Evolutionary conservation across 495 filamentous ascomycete genomes (phyloP).

Genomic region (Neurospora africana): DNA sequence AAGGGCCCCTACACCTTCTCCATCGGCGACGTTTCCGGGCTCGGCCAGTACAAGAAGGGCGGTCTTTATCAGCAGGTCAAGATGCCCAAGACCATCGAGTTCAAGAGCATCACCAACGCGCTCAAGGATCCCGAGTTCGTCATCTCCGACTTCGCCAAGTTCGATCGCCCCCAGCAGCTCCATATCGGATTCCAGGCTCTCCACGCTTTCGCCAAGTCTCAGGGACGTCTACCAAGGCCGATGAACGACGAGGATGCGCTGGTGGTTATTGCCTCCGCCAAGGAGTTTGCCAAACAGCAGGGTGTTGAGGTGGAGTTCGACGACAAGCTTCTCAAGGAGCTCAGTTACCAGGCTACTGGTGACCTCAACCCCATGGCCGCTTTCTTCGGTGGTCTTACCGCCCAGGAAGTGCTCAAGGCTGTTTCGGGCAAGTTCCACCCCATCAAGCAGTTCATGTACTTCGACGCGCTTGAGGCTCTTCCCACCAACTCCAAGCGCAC

Average conservation of each 20-base stretch:
- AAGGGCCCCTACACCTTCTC: constrained; percentile 96
- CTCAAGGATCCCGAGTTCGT: constrained; percentile 80
- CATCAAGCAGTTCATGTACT: constrained; percentile 88
- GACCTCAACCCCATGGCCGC: constrained; percentile 87
- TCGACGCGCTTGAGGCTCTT: constrained; percentile 92
- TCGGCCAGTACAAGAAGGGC: constrained; percentile 76
- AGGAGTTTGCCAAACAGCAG: constrained; percentile 57
- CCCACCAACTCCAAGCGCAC: constrained; percentile 62
- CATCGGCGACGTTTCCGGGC: constrained; percentile 82
- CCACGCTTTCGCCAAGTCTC: constrained; percentile 64
- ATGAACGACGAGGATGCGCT: constrained; percentile 76
- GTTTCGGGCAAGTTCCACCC: constrained; percentile 97
- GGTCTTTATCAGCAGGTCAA: constrained; percentile 93
- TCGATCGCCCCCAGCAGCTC: constrained; percentile 83
- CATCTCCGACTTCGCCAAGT: constrained; percentile 94
- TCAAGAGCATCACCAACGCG: constrained; percentile 65
- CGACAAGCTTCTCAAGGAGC: constrained; percentile 83
- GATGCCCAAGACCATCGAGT: constrained; percentile 91
- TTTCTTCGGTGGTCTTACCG: constrained; percentile 89
- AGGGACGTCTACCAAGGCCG: constrained; percentile 67
- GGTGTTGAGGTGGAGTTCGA: constrained; percentile 70
- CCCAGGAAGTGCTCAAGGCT: constrained; percentile 93
- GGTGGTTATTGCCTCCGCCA: constrained; percentile 62
- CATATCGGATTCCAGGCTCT: constrained; percentile 91
- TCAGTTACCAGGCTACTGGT: constrained; percentile 91